Base-by-base conservation (phyloP, 345 rosid genomes). In the Lumnitzera littorea region DNA sequence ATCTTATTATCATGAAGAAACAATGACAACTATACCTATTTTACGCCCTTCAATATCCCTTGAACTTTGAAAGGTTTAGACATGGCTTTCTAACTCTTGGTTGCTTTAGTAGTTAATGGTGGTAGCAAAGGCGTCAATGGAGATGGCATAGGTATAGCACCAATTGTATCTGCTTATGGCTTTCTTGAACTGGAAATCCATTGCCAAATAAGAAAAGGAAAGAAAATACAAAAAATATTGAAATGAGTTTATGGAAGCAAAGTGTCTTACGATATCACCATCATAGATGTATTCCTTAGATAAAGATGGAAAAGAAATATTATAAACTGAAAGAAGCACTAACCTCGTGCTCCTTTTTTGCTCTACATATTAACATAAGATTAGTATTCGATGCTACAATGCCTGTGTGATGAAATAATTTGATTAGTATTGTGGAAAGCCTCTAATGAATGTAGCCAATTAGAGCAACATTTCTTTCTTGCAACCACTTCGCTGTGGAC, bases 11-110 rank as follows among this genome's bases (percentile, higher is more conserved):
- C 24, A 64, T 15, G 14, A 29, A 36, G 13, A 24, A 46, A 15
- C 5, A 50, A 12, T 43, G 53, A 12, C 62, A 48, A 51, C 24
- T 0, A 13, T 57, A 88, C 96, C 95, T 86, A 91, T 66, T 90
- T 90, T 67, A 90, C 88, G 70, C 88, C 89, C 83, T 88, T 94
- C 13, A 88, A 64, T 51, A 88, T 78, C 50, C 88, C 99, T 67
- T 90, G 96, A 70, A 94, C 99, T 64, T 69, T 79, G 23, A 77
- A 49, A 51, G 86, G 82, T 81, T 83, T 94, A 29, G 82, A 52
- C 27, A 66, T 68, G 64, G 72, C 77, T 74, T 81, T 87, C 66
- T 85, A 82, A 62, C 79, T 86, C 58, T 84, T 87, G 68, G 73
- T 62, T 64, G 82, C 77, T 57, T 91, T 89, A 68, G 76, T 73